Conservation (phyloP, 805 yeast species). For the Candida tallmaniae region DNA sequence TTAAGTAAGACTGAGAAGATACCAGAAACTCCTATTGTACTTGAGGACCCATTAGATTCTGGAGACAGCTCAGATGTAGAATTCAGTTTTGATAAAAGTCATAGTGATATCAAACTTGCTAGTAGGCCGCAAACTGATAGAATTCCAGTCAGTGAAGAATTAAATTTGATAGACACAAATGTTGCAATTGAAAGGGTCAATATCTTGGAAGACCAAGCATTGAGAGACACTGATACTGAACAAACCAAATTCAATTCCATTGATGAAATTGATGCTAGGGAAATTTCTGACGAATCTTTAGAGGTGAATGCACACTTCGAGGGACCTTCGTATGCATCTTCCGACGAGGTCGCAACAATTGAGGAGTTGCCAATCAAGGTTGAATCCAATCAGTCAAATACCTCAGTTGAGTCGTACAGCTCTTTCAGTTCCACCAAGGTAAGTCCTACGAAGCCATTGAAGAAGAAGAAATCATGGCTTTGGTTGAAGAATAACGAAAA, state of each 20-base stretch:
- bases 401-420: conserved; percentile 6
- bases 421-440: conserved; percentile 8
- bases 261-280: conserved; percentile 11
- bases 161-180: not conserved
- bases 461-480: conserved; percentile 39
- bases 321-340: not conserved
- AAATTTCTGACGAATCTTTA: conserved; percentile 12
- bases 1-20: conserved; percentile 23
- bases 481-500: conserved; percentile 25
- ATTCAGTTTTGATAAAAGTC: conserved; percentile 36
- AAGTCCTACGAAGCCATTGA: conserved; percentile 15
- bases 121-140: conserved; percentile 30
- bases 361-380: conserved; percentile 2
- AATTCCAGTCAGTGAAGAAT: not conserved
- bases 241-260: conserved; percentile 3
- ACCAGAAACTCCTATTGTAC: conserved; percentile 6
- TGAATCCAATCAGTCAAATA: conserved; percentile 7
- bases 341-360: not conserved
- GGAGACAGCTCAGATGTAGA: conserved; percentile 16
- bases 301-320: conserved; percentile 4
- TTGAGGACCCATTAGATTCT: conserved; percentile 13
- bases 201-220: conserved; percentile 1
- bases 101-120: conserved; percentile 37
- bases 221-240: conserved; percentile 5
- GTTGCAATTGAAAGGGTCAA: not conserved